Evolutionary conservation across 768 basidiomycete species (phyloP).

Genomic region (Trametes gibbosa): DNA sequence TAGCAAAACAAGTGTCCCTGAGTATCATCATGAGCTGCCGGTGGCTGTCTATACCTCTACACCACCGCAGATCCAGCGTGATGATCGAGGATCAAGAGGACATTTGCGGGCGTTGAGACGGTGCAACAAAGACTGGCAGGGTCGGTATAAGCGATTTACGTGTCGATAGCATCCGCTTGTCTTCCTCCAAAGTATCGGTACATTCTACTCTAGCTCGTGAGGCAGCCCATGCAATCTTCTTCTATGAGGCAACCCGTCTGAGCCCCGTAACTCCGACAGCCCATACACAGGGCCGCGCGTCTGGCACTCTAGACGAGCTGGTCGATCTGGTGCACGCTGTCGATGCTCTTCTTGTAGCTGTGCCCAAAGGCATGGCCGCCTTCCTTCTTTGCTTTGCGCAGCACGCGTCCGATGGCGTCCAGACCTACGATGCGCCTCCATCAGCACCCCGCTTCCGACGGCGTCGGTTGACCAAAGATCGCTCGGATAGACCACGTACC

Average conservation of each 20-base stretch:
- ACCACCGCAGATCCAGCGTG: too few species aligned
- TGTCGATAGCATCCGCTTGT: not conserved
- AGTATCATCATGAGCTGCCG: too few species aligned
- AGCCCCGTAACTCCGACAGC: too few species aligned
- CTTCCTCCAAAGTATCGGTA: not conserved
- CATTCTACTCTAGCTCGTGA: not conserved
- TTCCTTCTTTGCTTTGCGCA: slow-evolving; percentile 64
- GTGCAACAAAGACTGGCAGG: too few species aligned
- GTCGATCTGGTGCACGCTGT: slow-evolving; percentile 28
- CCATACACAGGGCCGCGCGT: too few species aligned
- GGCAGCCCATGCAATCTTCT: not conserved
- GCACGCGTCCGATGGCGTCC: slow-evolving; percentile 80
- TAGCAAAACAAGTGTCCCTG: too few species aligned
- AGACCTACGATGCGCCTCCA: slow-evolving; percentile 46
- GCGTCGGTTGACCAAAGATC: too few species aligned
- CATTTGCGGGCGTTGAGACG: too few species aligned
- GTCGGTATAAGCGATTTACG: not conserved
- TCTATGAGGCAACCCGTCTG: not conserved
- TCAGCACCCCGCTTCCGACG: too few species aligned
- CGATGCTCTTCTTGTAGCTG: slow-evolving; percentile 61
- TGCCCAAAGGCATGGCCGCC: slow-evolving; percentile 67
- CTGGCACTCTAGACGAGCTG: slow-evolving; percentile 9
- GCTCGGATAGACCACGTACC: slow-evolving; percentile 39
- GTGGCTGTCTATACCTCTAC: too few species aligned
- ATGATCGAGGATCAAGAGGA: too few species aligned